phyloP scores from a whole-genome alignment of 2,329 filamentous ascomycete species.

The Fusarium setosum region DNA sequence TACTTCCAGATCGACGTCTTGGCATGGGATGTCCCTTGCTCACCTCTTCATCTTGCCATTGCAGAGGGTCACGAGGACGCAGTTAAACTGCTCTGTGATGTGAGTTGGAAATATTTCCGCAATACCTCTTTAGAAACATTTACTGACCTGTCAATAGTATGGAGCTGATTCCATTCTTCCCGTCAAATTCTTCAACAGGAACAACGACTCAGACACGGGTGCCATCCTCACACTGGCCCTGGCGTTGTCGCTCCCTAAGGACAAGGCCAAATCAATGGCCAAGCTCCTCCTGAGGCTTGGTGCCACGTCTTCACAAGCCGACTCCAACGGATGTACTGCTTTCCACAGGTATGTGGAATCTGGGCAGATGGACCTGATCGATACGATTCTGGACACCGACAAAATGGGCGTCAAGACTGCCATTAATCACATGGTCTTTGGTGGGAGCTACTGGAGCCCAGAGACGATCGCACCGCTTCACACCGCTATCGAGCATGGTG shows the following conservation, averaged over 20 bases:
- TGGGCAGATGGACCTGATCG: slow-evolving; percentile 59
- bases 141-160: slow-evolving; percentile 61
- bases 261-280: slow-evolving; percentile 74
- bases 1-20: slow-evolving; percentile 81
- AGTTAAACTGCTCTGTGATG: slow-evolving; percentile 75
- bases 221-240: slow-evolving; percentile 78
- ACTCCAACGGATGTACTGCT: slow-evolving; percentile 71
- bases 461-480: slow-evolving; percentile 63
- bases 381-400: slow-evolving; percentile 66
- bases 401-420: slow-evolving; percentile 69
- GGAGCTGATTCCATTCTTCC: slow-evolving; percentile 83
- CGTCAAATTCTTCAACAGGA: slow-evolving; percentile 70
- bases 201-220: slow-evolving; percentile 61
- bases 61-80: slow-evolving; percentile 75
- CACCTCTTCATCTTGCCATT: slow-evolving; percentile 84
- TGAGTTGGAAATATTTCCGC: slow-evolving; percentile 42
- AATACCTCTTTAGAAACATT: not conserved
- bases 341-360: slow-evolving; percentile 73
- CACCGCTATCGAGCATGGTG: slow-evolving; percentile 65
- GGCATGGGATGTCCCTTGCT: slow-evolving; percentile 82
- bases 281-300: slow-evolving; percentile 75
- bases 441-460: slow-evolving; percentile 46
- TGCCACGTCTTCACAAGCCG: slow-evolving; percentile 79
- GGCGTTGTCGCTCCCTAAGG: slow-evolving; percentile 71
- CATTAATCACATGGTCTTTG: slow-evolving; percentile 72